A percentile compares a stretch with the other conserved stretches of the same genome.
Evolutionary conservation across 305 asterid genomes (phyloP).

Genomic region (Rubia tinctorum): DNA sequence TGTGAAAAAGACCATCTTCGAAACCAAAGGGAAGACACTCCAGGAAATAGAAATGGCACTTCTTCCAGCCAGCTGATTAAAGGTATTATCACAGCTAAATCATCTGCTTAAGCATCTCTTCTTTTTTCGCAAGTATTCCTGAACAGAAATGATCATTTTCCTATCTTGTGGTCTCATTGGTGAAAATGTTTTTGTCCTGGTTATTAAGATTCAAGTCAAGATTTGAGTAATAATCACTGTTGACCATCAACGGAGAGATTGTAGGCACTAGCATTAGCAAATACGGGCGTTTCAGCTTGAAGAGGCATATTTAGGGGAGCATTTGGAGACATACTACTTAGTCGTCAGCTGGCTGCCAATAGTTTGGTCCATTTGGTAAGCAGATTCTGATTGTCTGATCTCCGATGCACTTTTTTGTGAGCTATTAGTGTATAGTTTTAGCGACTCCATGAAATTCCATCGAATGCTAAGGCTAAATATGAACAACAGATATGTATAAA

Average conservation of each 20-base stretch:
- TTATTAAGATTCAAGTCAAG: not conserved
- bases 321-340: not conserved
- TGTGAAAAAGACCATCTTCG: slow-evolving; percentile 65
- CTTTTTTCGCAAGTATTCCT: not conserved
- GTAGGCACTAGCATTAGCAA: not conserved
- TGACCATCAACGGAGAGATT: not conserved
- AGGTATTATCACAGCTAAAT: not conserved
- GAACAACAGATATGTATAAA: not conserved
- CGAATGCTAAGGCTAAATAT: not conserved
- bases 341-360: not conserved
- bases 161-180: not conserved
- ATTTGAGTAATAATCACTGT: not conserved
- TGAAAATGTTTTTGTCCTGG: not conserved
- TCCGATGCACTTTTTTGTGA: not conserved
- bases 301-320: not conserved
- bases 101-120: not conserved
- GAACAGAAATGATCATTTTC: slow-evolving; percentile 2
- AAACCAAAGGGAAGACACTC: slow-evolving; percentile 85
- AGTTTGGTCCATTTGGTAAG: not conserved
- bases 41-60: slow-evolving; percentile 82
- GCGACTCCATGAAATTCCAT: not conserved
- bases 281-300: not conserved
- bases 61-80: slow-evolving; percentile 51
- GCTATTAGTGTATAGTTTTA: not conserved
- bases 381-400: not conserved